Base-by-base conservation (phyloP, 2,329 filamentous ascomycete genomes). In the Arthrocladium fulminans region DNA sequence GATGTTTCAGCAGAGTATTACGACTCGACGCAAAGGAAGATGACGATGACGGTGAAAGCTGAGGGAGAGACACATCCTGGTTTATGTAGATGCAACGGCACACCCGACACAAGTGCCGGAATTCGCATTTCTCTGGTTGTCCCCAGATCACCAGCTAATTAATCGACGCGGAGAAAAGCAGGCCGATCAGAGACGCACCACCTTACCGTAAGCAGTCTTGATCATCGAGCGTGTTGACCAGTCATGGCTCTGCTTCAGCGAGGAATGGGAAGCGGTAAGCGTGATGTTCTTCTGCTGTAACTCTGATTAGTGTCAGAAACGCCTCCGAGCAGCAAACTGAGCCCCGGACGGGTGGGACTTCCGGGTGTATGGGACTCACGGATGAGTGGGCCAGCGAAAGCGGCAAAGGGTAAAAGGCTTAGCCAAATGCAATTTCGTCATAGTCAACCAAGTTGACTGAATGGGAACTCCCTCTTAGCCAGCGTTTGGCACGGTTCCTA, bases 51-150 rank as follows among this genome's bases (percentile, higher is more conserved):
- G n/a, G 23, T 17, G 15, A 17, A 23, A 38, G 15, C n/a, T n/a
- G 15, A 23, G 4, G 29, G 17, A 22, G 42, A 12, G 29, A 19
- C 19, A 13, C 17, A 4, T 29, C 19, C 32, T 35, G 32, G 24
- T 19, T 35, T 45, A 45, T 45, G 32, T 45, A 38, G 23, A 5
- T 8, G 2, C 22, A 12, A 44, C 27, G 13, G 15, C 12, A 13
- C n/a, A 6, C 23, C 7, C 20, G 19, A 44, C 41, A 30, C 29
- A 35, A 35, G 43, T 24, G 15, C 29, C 43, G 43, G 32, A 19
- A 45, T 45, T 45, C 37, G 43, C 43, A 45, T 45, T 45, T 37
- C 32, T 45, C 29, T 29, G 37, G 43, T 30, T 45, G 43, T 45
- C 43, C 29, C 15, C 6, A 29, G 17, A 40, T 19, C 13, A 32